Base-by-base conservation (phyloP, 257 asterid species). In the Solanum microdontum region DNA sequence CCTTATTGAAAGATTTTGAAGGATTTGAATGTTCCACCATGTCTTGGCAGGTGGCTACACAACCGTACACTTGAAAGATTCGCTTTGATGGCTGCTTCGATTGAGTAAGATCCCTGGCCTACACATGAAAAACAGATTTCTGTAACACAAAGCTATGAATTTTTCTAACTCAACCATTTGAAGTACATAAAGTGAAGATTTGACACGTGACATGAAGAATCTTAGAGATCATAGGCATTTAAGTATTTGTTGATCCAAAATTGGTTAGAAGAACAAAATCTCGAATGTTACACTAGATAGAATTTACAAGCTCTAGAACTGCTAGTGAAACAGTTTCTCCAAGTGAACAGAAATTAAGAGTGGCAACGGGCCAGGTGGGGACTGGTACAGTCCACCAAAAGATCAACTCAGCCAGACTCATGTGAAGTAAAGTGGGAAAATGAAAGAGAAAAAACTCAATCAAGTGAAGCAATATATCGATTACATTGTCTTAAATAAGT, bases 21-120 rank as follows among this genome's bases (percentile, higher is more conserved):
- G 94, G 93, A 83, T 97, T 94, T 69, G 91, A 93, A 88, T 89
- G 98, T 70, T 93, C 95, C 92, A 95, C 99, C 91, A 97, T 94
- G 89, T 95, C 97, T 89, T 94, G 87, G 90, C 93, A 73, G 83
- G 98, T 97, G 69, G 94, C 96, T 51, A 93, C 92, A 87, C 98
- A 95, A 87, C 99, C 99, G 89, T 94, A 94, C 58, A 94, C 98
- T 91, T 94, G 98, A 89, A 93, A 94, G 77, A 88, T 87, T 91
- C 99, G 89, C 89, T 93, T 95, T 32, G 93, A 88, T 69, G 93
- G 88, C 23, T 62, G 91, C 77, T 91, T 91, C 8, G 66, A 87
- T 86, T 86, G 92, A 87, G 87, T 86, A 87, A 55, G 88, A 89
- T 93, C 92, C 87, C 72, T 92, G 85, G 94, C 94, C 98, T 96